A percentile compares a stretch with the other conserved stretches of the same genome.
Evolutionary conservation across 441 rosid genomes (phyloP).

Genomic region (Isatis lusitanica): DNA sequence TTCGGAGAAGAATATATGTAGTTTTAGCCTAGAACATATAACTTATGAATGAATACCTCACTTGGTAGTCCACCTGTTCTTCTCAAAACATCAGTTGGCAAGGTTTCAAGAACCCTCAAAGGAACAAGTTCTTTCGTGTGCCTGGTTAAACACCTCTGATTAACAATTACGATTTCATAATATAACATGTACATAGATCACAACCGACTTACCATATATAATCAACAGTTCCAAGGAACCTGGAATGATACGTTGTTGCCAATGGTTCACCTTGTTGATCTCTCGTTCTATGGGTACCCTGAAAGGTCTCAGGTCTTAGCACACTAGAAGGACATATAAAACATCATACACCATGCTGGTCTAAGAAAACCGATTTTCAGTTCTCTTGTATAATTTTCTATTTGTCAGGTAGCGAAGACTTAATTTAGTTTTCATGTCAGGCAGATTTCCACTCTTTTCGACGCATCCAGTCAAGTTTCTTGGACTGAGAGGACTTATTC

Average conservation of each 20-base stretch:
- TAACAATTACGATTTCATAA: conserved; percentile 1
- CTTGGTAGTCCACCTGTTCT: conserved; percentile 72
- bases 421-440: not conserved
- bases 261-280: conserved; percentile 75
- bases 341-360: conserved; percentile 4
- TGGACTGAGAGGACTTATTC: not conserved
- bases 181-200: not conserved
- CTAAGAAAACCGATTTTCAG: not conserved
- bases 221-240: conserved; percentile 89
- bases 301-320: conserved; percentile 36
- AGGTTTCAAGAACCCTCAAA: conserved; percentile 86
- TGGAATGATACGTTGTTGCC: conserved; percentile 84
- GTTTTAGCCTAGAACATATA: not conserved
- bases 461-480: not conserved
- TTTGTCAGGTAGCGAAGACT: not conserved
- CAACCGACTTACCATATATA: conserved; percentile 64
- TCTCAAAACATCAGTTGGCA: conserved; percentile 66
- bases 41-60: conserved; percentile 50
- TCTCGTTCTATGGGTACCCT: conserved; percentile 67
- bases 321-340: conserved; percentile 3
- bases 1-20: not conserved
- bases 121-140: conserved; percentile 80
- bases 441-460: conserved; percentile 9
- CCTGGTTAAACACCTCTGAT: conserved; percentile 49
- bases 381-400: not conserved